Evolutionary conservation across 805 yeast species (phyloP), one percentile per base, ranked within the genome.

Genomic region (Starmerella apicola): DNA sequence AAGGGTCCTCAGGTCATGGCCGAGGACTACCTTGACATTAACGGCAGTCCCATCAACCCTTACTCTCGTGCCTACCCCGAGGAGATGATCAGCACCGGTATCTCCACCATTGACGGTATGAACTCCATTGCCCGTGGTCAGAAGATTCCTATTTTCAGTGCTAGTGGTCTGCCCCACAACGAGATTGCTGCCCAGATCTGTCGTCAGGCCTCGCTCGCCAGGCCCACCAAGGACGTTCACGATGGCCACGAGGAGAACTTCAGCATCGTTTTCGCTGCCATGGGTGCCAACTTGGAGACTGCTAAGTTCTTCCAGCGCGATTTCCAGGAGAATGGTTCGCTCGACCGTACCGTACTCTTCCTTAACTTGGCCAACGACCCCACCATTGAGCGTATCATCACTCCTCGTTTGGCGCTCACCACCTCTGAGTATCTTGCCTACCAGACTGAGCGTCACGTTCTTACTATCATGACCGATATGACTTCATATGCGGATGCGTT

Each of bases 71-170:
- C 91, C 54, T 93, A 93, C 62, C 99, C 99, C 23, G 98, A 91
- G 71, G 99, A 91, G 70, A 91, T 91, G 99, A 91, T 91, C 55
- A 85, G 96, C 38, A 93, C 99, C 16, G 99, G 99, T 74, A 73
- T 91, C 49, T 86, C 96, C 36, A 95, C 98, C 37, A 91, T 91
- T 59, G 99, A 91, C 64, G 86, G 96, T 42, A 91, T 91, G 98
- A 93, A 91, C 67, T 88, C 98, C 32, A 91, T 91, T 71, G 99
- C 99, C 45, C 83, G 99, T 74, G 99, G 99, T 53, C 99, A 91
- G 70, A 91, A 91, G 70, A 91, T 91, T 62, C 99, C 99, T 40
- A 93, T 91, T 63, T 91, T 91, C 69, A 84, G 96, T 40, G 98
- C 98, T 35, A 85, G 97, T 39, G 99, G 99, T 71, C 76, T 91